These are phyloP conservation scores for Pythium grandisporangium DNA, from an alignment of 352 stramenopile genomes.

Conservation along the genomic window DNA sequence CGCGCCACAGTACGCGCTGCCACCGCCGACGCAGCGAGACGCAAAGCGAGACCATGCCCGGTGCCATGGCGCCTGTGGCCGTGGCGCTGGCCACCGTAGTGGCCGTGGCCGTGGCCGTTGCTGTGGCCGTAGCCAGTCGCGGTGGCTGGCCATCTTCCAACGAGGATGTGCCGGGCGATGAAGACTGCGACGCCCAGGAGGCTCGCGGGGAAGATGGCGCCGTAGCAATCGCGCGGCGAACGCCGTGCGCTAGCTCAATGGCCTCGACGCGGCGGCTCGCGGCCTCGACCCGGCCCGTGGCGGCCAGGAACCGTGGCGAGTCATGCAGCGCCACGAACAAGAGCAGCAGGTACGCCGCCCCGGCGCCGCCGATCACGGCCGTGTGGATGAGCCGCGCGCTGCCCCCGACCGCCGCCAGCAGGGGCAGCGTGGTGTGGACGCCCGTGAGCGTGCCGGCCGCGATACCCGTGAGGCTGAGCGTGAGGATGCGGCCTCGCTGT, in stretches of 20 bases:
- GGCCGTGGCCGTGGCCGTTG: no score
- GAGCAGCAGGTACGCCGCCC: slow-evolving; percentile 13
- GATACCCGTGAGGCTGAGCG: slow-evolving; percentile 29
- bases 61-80: slow-evolving; percentile 18
- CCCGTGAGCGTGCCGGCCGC: slow-evolving; percentile 31
- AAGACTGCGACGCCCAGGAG: slow-evolving; percentile 2
- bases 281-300: slow-evolving; percentile 40
- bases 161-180: slow-evolving; percentile 2
- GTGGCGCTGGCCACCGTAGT: no score
- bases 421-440: slow-evolving; percentile 22
- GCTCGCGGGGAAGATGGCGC: no score
- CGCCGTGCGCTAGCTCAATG: slow-evolving; percentile 54
- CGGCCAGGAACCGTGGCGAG: slow-evolving; percentile 63
- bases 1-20: slow-evolving; percentile 25
- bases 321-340: slow-evolving; percentile 30
- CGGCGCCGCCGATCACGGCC: slow-evolving; percentile 18
- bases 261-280: slow-evolving; percentile 35
- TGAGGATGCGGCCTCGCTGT: slow-evolving; percentile 46
- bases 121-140: no score
- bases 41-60: slow-evolving; percentile 23
- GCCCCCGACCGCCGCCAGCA: neutral
- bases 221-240: no score
- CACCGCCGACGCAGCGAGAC: slow-evolving; percentile 26
- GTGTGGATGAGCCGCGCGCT: slow-evolving; percentile 5
- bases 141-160: neutral